A percentile compares a stretch with the other conserved stretches of the same genome.
phyloP scores from a whole-genome alignment of 768 basidiomycete species.

The Chalciporus sphaerocephalus region DNA sequence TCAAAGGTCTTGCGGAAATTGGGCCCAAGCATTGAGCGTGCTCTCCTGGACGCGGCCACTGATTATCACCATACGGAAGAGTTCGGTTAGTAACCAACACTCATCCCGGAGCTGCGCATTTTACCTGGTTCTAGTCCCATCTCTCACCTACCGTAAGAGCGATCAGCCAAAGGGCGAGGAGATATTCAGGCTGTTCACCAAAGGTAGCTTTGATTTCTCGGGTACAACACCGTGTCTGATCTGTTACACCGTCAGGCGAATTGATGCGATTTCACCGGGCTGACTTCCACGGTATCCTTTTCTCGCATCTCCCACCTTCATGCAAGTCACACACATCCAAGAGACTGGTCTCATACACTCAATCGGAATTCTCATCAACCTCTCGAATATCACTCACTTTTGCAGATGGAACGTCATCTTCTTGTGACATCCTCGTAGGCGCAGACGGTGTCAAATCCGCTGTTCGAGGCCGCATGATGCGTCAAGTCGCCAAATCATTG shows the following conservation, averaged over 20 bases:
- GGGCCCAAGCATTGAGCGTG: slow-evolving; percentile 15
- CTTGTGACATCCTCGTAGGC: slow-evolving; percentile 64
- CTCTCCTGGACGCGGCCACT: slow-evolving; percentile 15
- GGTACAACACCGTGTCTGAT: neutral
- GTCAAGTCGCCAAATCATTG: slow-evolving; percentile 29
- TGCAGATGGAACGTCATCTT: slow-evolving; percentile 54
- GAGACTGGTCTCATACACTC: slow-evolving; percentile 54
- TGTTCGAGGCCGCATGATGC: slow-evolving; percentile 37
- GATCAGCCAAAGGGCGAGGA: slow-evolving; percentile 53
- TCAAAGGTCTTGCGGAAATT: slow-evolving; percentile 23
- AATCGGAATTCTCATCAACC: slow-evolving; percentile 34
- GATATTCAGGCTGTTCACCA: slow-evolving; percentile 50
- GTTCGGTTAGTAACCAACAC: slow-evolving; percentile 13
- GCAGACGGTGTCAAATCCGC: slow-evolving; percentile 66
- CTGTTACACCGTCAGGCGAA: slow-evolving; percentile 35
- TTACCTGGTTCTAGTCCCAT: slow-evolving; percentile 37
- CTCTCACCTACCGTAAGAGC: slow-evolving; percentile 57
- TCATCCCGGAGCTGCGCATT: neutral
- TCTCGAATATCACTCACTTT: slow-evolving; percentile 47
- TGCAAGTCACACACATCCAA: slow-evolving; percentile 51
- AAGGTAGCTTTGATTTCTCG: slow-evolving; percentile 38
- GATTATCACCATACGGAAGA: slow-evolving; percentile 21
- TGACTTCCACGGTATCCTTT: slow-evolving; percentile 59
- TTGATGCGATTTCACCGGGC: slow-evolving; percentile 57
- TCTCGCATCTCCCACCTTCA: slow-evolving; percentile 44